phyloP scores from a whole-genome alignment of 495 filamentous ascomycete genomes.

The Bathelium albidoporum region DNA sequence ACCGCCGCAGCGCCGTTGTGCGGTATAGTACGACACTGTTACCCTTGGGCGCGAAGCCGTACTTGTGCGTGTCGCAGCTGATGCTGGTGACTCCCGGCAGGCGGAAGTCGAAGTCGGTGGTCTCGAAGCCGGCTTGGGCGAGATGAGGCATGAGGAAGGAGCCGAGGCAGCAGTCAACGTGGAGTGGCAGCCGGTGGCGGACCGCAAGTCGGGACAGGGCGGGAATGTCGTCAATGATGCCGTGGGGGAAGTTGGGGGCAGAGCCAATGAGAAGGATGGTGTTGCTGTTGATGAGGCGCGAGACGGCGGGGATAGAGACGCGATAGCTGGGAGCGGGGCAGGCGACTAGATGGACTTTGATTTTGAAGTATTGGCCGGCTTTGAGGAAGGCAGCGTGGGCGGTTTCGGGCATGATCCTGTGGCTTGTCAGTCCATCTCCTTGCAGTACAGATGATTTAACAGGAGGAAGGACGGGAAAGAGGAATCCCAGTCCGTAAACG shows the following conservation, averaged over 20 bases:
- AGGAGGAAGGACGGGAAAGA: constrained; percentile 6
- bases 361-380: constrained; percentile 86
- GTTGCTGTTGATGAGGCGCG: constrained; percentile 86
- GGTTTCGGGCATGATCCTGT: constrained; percentile 84
- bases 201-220: constrained; percentile 75
- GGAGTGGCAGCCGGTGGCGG: constrained; percentile 68
- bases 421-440: constrained; percentile 18
- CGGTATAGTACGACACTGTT: constrained; percentile 90
- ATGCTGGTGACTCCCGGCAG: constrained; percentile 90
- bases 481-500: constrained; percentile 16
- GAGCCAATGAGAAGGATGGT: constrained; percentile 94
- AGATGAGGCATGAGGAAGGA: constrained; percentile 92
- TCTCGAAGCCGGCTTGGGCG: constrained; percentile 78
- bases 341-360: constrained; percentile 81
- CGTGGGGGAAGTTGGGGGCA: constrained; percentile 95
- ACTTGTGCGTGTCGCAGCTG: constrained; percentile 95
- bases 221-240: constrained; percentile 91
- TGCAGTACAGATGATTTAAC: not conserved
- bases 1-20: constrained; percentile 58
- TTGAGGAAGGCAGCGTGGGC: constrained; percentile 96
- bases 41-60: constrained; percentile 96
- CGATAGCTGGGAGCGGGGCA: constrained; percentile 80
- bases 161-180: constrained; percentile 95
- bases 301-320: constrained; percentile 65
- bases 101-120: constrained; percentile 83